Percentiles rank a stretch among this genome's conserved stretches.
phyloP scores from a whole-genome alignment of 1,284 basidiomycete genomes.

The Malassezia caprae region DNA sequence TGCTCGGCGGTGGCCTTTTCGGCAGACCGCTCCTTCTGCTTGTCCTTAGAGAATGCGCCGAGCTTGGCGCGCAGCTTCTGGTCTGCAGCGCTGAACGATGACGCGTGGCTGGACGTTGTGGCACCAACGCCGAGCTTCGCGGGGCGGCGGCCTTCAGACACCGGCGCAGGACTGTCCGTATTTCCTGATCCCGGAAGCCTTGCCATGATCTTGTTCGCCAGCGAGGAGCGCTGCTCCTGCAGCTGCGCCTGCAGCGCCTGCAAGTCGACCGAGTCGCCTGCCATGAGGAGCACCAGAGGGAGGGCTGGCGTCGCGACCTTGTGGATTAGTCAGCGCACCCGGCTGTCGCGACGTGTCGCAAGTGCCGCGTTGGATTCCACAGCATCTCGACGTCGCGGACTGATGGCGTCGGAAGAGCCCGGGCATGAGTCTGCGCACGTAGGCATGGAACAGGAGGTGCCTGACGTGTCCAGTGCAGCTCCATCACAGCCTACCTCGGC shows the following conservation, averaged over 20 bases:
- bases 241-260: conserved; percentile 36
- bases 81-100: conserved; percentile 20
- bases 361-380: too few relatives aligned
- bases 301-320: not conserved
- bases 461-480: not conserved
- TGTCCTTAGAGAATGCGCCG: conserved; percentile 6
- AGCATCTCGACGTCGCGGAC: not conserved
- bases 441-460: not conserved
- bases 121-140: conserved; percentile 36
- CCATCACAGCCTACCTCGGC: not conserved
- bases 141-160: conserved; percentile 17
- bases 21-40: not conserved
- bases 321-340: not conserved
- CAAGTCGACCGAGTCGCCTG: conserved; percentile 22
- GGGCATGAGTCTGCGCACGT: not conserved
- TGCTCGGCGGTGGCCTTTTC: not conserved
- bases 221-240: conserved; percentile 29
- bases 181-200: conserved; percentile 19
- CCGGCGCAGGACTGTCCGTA: not conserved
- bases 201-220: conserved; percentile 35
- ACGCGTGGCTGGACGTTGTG: conserved; percentile 10
- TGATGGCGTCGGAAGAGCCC: not conserved
- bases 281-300: not conserved
- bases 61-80: conserved; percentile 26
- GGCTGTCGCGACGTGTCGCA: not conserved